These are phyloP conservation scores for Schizopora paradoxa DNA, from an alignment of 1,284 basidiomycete species.

Conservation along the genomic window DNA sequence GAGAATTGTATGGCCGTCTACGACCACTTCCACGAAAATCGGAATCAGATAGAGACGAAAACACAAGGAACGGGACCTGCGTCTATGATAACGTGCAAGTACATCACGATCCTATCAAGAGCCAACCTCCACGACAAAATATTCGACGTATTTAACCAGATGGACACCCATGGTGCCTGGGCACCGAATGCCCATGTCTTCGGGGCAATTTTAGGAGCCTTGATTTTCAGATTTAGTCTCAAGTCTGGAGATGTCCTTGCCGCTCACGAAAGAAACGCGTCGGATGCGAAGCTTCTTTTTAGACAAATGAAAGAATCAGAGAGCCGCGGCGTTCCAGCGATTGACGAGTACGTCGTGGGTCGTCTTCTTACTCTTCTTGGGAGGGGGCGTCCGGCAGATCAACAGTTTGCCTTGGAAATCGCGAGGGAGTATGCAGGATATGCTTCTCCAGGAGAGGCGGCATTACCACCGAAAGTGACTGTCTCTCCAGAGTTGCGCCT, in stretches of 20 bases:
- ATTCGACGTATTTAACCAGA: conserved; percentile 65
- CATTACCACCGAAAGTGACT: conserved; percentile 32
- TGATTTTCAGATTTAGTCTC: conserved; percentile 29
- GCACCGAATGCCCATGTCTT: conserved; percentile 53
- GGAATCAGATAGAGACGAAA: conserved; percentile 42
- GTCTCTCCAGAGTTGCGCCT: conserved; percentile 45
- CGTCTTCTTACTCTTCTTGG: conserved; percentile 47
- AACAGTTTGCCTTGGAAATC: conserved; percentile 58
- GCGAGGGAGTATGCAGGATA: conserved; percentile 59
- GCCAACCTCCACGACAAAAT: conserved; percentile 53
- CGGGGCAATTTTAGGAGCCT: conserved; percentile 54
- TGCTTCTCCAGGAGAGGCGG: conserved; percentile 36
- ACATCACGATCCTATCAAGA: conserved; percentile 58
- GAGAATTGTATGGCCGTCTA: conserved; percentile 54
- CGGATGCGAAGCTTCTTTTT: conserved; percentile 67
- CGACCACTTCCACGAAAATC: conserved; percentile 41
- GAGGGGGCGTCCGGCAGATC: conserved; percentile 50
- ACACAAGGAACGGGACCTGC: conserved; percentile 39
- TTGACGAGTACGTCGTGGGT: conserved; percentile 49
- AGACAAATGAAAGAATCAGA: conserved; percentile 48
- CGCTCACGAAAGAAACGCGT: conserved; percentile 29
- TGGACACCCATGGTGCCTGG: conserved; percentile 52
- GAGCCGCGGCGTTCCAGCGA: conserved; percentile 35
- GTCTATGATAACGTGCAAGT: conserved; percentile 47
- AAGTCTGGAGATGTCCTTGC: conserved; percentile 9